phyloP scores from a whole-genome alignment of 106 monocot species.

The Apostasia shenzhenica region DNA sequence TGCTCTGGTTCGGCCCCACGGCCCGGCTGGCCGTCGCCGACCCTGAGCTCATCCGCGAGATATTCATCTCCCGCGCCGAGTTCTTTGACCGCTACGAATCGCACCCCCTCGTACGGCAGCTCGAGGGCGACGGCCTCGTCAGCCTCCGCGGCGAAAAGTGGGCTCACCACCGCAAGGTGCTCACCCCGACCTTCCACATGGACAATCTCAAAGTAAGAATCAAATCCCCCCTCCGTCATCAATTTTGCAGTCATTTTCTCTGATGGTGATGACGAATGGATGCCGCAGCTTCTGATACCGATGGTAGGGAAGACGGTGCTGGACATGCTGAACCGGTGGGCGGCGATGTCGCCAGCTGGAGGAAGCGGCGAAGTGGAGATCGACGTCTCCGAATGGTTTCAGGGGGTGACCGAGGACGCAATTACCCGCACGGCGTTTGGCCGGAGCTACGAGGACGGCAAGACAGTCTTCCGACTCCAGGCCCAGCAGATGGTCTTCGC shows the following conservation, averaged over 20 bases:
- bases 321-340: slow-evolving; percentile 54
- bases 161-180: slow-evolving; percentile 72
- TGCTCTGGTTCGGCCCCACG: slow-evolving; percentile 87
- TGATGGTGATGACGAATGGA: not conserved
- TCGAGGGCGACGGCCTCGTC: slow-evolving; percentile 78
- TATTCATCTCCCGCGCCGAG: slow-evolving; percentile 61
- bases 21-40: slow-evolving; percentile 64
- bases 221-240: not conserved
- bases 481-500: slow-evolving; percentile 73
- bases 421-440: slow-evolving; percentile 52
- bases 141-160: slow-evolving; percentile 83
- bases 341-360: slow-evolving; percentile 22
- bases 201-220: slow-evolving; percentile 69
- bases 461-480: slow-evolving; percentile 65
- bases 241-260: not conserved
- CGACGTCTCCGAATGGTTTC: slow-evolving; percentile 57
- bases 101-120: slow-evolving; percentile 75
- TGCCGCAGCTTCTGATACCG: slow-evolving; percentile 53
- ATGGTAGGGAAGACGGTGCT: slow-evolving; percentile 49
- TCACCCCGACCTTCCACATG: slow-evolving; percentile 77
- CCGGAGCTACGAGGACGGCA: slow-evolving; percentile 58
- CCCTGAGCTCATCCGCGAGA: slow-evolving; percentile 85
- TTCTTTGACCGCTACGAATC: slow-evolving; percentile 86
- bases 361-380: slow-evolving; percentile 65
- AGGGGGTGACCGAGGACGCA: slow-evolving; percentile 42